These are phyloP conservation scores for Raphanus raphanistrum DNA, from an alignment of 345 rosid genomes.

Conservation along the genomic window DNA sequence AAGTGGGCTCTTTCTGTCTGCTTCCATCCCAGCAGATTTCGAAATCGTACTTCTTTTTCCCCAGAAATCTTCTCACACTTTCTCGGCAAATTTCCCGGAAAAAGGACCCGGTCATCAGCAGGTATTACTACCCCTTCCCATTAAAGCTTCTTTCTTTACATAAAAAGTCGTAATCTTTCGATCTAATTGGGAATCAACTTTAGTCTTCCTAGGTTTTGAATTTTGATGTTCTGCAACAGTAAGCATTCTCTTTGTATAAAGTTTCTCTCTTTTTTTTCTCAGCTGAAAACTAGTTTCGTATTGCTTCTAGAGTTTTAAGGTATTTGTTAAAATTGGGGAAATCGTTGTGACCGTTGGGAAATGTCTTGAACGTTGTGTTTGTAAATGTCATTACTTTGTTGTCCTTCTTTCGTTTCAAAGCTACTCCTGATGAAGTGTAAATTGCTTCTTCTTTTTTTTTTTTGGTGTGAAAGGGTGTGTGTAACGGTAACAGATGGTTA, in stretches of 20 bases:
- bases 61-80: slow-evolving; percentile 35
- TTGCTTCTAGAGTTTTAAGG: background rate
- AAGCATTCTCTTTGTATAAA: slow-evolving; percentile 16
- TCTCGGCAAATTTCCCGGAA: slow-evolving; percentile 48
- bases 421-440: background rate
- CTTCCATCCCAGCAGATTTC: slow-evolving; percentile 37
- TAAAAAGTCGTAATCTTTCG: background rate
- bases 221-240: slow-evolving; percentile 18
- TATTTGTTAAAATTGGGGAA: background rate
- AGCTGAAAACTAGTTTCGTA: slow-evolving; percentile 1
- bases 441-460: background rate
- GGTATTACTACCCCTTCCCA: slow-evolving; percentile 18
- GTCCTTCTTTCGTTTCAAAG: background rate
- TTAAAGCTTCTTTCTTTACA: slow-evolving; percentile 12
- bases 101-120: slow-evolving; percentile 38
- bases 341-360: slow-evolving; percentile 33
- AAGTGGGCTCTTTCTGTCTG: slow-evolving; percentile 39
- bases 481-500: slow-evolving; percentile 47
- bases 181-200: slow-evolving; percentile 19
- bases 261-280: background rate
- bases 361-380: background rate
- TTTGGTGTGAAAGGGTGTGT: background rate
- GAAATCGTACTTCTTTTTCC: slow-evolving; percentile 7
- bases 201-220: slow-evolving; percentile 29
- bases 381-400: slow-evolving; percentile 15